phyloP scores from a whole-genome alignment of 2,329 filamentous ascomycete species.

The Talaromyces sp. region DNA sequence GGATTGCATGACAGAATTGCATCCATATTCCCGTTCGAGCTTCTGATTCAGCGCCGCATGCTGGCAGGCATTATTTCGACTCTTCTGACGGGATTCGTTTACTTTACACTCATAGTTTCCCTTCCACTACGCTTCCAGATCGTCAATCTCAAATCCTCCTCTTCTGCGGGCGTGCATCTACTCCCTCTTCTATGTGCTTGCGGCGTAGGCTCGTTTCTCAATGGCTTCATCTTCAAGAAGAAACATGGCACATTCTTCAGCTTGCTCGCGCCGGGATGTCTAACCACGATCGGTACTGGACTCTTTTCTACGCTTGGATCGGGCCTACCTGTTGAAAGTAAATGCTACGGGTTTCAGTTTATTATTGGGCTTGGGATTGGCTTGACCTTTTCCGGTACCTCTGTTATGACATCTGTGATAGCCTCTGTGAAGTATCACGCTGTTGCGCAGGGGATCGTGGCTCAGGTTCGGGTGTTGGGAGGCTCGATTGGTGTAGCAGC shows the following conservation, averaged over 20 bases:
- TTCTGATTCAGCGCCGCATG: slow-evolving; percentile 6
- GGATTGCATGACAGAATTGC: neutral
- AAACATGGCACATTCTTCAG: neutral
- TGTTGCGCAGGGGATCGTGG: slow-evolving; percentile 6
- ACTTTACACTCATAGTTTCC: neutral
- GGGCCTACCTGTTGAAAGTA: neutral
- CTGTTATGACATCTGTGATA: neutral
- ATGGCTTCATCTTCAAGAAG: neutral
- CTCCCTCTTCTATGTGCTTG: slow-evolving; percentile 1
- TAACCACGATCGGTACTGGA: neutral
- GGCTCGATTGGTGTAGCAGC: slow-evolving; percentile 7
- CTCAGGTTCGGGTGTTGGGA: neutral
- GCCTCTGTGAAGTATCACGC: neutral
- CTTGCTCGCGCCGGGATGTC: neutral
- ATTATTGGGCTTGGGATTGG: neutral
- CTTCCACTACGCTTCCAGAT: slow-evolving; percentile 4
- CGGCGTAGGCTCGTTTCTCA: neutral
- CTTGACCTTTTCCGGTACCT: slow-evolving; percentile 2
- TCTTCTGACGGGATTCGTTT: neutral
- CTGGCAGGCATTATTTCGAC: slow-evolving; percentile 6
- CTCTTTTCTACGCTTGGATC: slow-evolving; percentile 3
- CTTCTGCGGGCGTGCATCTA: neutral
- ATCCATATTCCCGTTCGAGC: slow-evolving; percentile 11
- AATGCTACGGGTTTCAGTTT: slow-evolving; percentile 7
- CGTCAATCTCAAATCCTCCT: slow-evolving; percentile 8